Conservation (phyloP, 495 filamentous ascomycete genomes). For the Aspergillus steynii region DNA sequence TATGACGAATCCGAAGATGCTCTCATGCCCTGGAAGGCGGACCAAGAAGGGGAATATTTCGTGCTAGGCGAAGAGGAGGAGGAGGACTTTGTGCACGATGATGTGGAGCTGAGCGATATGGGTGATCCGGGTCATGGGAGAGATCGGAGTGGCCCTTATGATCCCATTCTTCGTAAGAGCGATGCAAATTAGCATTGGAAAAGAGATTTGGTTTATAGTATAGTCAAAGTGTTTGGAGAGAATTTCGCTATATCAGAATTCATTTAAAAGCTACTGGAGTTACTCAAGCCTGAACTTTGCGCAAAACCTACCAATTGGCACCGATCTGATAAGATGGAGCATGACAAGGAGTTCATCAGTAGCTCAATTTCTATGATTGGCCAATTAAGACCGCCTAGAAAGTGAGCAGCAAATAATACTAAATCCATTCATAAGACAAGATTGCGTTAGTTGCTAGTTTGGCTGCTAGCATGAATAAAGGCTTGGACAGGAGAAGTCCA, state of each 20-base stretch:
- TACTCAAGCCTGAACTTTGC: neutral
- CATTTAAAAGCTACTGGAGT: neutral
- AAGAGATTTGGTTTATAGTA: neutral
- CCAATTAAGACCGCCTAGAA: no score
- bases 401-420: no score
- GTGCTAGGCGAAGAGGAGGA: constrained; percentile 2
- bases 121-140: neutral
- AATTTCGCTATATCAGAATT: neutral
- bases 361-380: no score
- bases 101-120: constrained; percentile 1
- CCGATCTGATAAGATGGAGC: no score
- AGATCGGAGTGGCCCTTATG: neutral
- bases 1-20: neutral
- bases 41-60: constrained; percentile 5
- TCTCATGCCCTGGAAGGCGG: neutral
- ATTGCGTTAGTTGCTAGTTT: no score
- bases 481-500: no score
- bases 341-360: no score
- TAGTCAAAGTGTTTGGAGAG: neutral
- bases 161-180: neutral
- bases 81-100: neutral
- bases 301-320: no score
- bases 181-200: neutral
- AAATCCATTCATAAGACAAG: no score
- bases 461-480: no score